These are phyloP conservation scores for Dinochytrium kinnereticum DNA, from an alignment of 371 early-diverging fungal species.

Conservation along the genomic window DNA sequence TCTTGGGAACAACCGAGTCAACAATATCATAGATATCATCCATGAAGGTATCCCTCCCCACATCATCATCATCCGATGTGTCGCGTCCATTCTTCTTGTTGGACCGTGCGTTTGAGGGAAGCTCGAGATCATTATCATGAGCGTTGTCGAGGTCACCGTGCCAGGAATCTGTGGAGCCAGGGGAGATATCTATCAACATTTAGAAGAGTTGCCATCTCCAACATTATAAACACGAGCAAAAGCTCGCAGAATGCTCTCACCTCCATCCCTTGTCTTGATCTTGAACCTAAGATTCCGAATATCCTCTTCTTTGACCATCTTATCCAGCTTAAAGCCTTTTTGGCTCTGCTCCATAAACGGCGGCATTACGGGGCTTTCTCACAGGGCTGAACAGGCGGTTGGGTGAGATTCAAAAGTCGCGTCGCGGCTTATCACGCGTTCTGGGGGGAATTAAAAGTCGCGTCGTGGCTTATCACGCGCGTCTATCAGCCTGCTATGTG, in stretches of 20 bases:
- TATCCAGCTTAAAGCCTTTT: not conserved
- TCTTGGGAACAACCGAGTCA: slow-evolving; percentile 26
- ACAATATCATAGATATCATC: slow-evolving; percentile 23
- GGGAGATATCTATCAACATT: not conserved
- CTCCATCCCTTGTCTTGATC: no score
- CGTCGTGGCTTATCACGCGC: no score
- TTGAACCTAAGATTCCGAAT: not conserved
- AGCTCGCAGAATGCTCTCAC: not conserved
- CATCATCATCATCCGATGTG: not conserved
- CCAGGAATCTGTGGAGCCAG: not conserved
- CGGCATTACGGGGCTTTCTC: not conserved
- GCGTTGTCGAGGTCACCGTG: not conserved
- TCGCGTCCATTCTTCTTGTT: not conserved
- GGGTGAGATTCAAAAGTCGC: no score
- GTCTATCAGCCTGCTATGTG: no score
- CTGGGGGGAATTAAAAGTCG: no score
- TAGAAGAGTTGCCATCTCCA: no score
- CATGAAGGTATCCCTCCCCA: slow-evolving; percentile 5
- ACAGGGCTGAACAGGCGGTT: no score
- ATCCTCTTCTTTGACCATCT: not conserved
- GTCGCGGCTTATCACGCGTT: no score
- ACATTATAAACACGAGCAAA: not conserved
- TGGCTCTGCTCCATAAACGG: not conserved
- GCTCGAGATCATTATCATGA: not conserved
- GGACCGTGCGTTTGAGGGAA: not conserved